Conservation (phyloP, 2,329 filamentous ascomycete genomes). For the Leptographium flavum region DNA sequence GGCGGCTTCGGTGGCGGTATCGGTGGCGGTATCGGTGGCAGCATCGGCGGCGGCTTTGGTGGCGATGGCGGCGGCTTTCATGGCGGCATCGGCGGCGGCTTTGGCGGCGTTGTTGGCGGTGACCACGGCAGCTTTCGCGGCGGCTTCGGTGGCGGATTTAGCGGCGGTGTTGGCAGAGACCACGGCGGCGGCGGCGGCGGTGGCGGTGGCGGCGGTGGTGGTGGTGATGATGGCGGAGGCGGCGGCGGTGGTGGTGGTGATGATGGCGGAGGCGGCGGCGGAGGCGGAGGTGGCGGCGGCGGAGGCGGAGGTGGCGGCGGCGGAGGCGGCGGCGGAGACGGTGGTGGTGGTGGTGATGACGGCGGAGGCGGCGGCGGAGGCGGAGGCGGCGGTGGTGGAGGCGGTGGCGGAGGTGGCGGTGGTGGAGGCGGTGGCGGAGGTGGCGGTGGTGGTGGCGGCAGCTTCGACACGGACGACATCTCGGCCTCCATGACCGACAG, state of each 20-base stretch:
- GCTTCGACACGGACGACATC: neutral
- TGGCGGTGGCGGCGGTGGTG: neutral
- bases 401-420: neutral
- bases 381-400: neutral
- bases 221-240: neutral
- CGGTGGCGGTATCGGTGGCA: neutral
- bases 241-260: neutral
- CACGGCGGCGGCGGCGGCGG: neutral
- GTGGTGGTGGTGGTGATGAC: neutral
- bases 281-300: neutral
- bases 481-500: constrained; percentile 26
- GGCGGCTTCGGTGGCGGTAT: neutral
- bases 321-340: neutral
- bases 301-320: neutral
- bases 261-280: neutral
- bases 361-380: neutral
- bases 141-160: neutral
- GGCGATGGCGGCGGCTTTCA: neutral
- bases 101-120: neutral
- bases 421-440: neutral
- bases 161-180: no score
- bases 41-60: neutral
- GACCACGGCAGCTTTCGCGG: neutral
- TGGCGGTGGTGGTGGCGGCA: neutral
- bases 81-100: neutral